Evolutionary conservation across 176 grass and related monocot species (phyloP), one percentile per base, ranked within the genome.

Genomic region (Carex kokanica): DNA sequence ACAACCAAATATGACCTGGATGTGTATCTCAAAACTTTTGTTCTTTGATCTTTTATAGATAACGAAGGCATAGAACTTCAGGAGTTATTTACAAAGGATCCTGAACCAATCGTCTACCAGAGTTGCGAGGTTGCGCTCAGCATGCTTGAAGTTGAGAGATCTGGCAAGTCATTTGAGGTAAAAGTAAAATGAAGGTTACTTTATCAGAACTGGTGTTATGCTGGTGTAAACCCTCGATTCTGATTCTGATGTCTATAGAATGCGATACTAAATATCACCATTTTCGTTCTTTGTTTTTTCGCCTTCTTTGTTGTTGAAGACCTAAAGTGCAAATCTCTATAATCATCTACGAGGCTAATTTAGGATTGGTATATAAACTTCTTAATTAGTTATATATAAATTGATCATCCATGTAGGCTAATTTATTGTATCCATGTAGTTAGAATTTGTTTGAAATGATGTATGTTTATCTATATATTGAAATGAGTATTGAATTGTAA

Each of bases 91-190:
- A 12, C 70, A 1, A 87, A 87, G 88, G 95, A 98, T 55, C 80
- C 86, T 13, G 95, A 98, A 31, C 92, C 91, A 15, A 91, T 98
- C 24, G 92, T 95, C 54, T 98, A 92, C 0, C 89, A 98, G 65
- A 98, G 92, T 79, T 98, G 95, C 60, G 92, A 98, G 71, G 95
- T 98, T 32, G 95, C 95, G 11, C n/a, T n/a, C 16, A 95, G 89
- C 72, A 98, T 98, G 92, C 87, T 98, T 2, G 89, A 95, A 62
- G 90, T 88, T 0, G 95, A 98, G 83, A 87, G 86, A 86, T 95
- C 91, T 0, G 95, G 95, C 64, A 95, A 87, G 83, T 91, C 95
- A 13, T 95, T 98, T 0, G 95, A 98, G 95, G 94, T 97, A 89
- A 82, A 70, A 53, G 92, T 97, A 89, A 83, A 71, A 53, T 27